Conservation (phyloP, 768 basidiomycete genomes). For the Kwoniella newhampshirensis region DNA sequence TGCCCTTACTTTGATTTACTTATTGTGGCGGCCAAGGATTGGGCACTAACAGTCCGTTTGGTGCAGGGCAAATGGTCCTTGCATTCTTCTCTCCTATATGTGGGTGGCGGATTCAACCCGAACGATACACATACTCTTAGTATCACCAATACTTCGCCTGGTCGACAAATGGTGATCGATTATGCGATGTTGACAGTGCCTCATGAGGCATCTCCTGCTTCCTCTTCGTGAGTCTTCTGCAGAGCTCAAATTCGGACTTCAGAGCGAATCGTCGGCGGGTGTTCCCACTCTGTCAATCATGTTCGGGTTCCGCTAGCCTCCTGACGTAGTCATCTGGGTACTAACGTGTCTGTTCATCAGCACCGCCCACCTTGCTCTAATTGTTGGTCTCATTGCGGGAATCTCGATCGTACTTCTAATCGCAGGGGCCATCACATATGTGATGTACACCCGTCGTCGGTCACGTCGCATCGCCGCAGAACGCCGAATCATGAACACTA, state of each 20-base stretch:
- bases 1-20: no score
- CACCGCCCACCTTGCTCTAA: background rate
- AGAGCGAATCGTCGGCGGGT: constrained; percentile 3
- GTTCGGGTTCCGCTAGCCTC: background rate
- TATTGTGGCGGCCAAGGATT: no score
- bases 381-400: background rate
- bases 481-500: background rate
- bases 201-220: background rate
- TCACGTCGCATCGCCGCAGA: background rate
- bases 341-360: background rate
- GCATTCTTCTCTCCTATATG: constrained; percentile 21
- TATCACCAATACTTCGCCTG: constrained; percentile 16
- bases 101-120: constrained; percentile 15
- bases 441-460: background rate
- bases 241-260: no score
- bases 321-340: background rate
- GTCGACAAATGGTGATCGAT: constrained; percentile 21
- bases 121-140: constrained; percentile 11
- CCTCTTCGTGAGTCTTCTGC: constrained; percentile 6
- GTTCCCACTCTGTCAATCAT: background rate
- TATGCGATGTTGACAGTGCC: constrained; percentile 19
- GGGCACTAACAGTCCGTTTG: no score
- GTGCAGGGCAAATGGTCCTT: constrained; percentile 21
- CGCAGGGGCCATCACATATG: background rate
- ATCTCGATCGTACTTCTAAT: background rate